Evolutionary conservation across 805 yeast species (phyloP), one percentile per base, ranked within the genome.

Genomic region (Babjeviella inositovora): DNA sequence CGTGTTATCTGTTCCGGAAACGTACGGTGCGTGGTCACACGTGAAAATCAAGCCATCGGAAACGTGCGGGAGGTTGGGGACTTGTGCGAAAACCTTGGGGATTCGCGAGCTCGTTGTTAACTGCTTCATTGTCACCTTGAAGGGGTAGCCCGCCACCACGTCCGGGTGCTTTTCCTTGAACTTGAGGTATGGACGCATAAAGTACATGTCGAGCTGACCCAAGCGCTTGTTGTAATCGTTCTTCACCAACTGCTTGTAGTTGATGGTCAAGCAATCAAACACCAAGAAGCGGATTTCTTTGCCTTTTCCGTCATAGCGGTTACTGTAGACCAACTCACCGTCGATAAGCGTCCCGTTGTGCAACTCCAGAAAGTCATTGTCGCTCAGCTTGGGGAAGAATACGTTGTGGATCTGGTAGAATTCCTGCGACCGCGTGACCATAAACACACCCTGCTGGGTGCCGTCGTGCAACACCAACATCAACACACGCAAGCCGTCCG

Each of bases 21-120:
- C 57, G 47, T 90, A 90, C 0, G 94, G 92, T 1, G 87, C 68
- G 25, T 70, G 81, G 20, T 92, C 76, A 32, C 93, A 81, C 2
- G 99, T 90, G 45, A 84, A 80, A 29, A 90, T 81, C 14, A 90
- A 60, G 1, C 99, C 99, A 50, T 90, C 99, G 3, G 90, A 72
- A 28, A 79, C 76, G 48, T 90, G 96, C 13, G 81, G 79, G 23
- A 87, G 56, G 24, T 68, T 61, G 20, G 72, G 70, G 46, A 81
- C 57, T 36, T 69, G 72, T 17, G 70, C 57, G 26, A 84, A 72
- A 7, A 87, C 82, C 37, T 70, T 74, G 17, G 68, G 64, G 8
- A 92, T 65, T 25, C 76, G 75, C 41, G 76, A 81, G 6, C 93
- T 64, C 31, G 72, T 68, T 20, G 79, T 71, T 96, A 90, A 87